A percentile compares a stretch with the other conserved stretches of the same genome.
Evolutionary conservation across 1,139 yeast species (phyloP).

Genomic region (Scheffersomyces titani): DNA sequence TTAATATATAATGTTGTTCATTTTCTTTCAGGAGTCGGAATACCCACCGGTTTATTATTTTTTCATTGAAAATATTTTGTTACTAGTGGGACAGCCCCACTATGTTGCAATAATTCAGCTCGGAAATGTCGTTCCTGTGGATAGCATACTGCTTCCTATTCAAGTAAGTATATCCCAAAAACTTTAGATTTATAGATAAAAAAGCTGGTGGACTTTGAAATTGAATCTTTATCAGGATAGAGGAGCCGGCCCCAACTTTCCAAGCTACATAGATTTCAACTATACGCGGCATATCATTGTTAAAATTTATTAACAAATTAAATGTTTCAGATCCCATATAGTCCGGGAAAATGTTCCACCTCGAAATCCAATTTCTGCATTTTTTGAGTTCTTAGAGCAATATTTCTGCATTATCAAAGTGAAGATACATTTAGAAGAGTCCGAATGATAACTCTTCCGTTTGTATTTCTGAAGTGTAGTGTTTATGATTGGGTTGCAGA

Average conservation of each 20-base stretch:
- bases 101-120: not conserved
- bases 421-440: too few species aligned
- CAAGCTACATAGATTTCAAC: too few species aligned
- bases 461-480: too few species aligned
- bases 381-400: too few species aligned
- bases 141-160: not conserved
- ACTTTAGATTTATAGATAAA: not conserved
- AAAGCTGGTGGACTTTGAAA: not conserved
- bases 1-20: not conserved
- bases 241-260: not conserved
- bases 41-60: too few species aligned
- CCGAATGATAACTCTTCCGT: too few species aligned
- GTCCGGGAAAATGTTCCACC: too few species aligned
- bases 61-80: not conserved
- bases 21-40: not conserved
- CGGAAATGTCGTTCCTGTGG: not conserved
- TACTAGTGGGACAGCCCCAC: not conserved
- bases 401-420: too few species aligned
- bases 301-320: too few species aligned
- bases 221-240: not conserved
- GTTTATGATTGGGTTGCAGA: not conserved
- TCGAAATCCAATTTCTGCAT: too few species aligned
- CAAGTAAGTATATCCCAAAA: not conserved
- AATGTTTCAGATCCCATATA: too few species aligned
- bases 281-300: too few species aligned